phyloP scores from a whole-genome alignment of 495 filamentous ascomycete species.

The Podospora pseudoanserina region DNA sequence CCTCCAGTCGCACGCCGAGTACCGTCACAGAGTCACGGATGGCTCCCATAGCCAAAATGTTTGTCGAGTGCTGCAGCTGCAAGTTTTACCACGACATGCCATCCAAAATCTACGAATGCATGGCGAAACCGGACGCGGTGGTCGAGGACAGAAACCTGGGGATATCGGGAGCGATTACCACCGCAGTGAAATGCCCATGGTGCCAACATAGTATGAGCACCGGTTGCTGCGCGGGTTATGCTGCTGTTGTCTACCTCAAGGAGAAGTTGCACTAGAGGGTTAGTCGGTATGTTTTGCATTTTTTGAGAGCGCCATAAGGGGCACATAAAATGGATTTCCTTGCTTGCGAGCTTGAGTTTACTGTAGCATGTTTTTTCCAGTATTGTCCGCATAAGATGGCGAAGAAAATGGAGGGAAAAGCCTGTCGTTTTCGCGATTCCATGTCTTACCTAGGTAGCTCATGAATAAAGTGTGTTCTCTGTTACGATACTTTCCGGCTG shows the following conservation, averaged over 20 bases:
- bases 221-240: constrained; percentile 69
- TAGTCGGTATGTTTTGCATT: background rate
- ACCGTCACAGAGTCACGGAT: constrained; percentile 14
- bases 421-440: constrained; percentile 2
- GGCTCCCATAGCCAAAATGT: constrained; percentile 62
- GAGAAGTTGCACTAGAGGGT: constrained; percentile 42
- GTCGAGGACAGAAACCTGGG: constrained; percentile 46
- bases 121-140: constrained; percentile 60
- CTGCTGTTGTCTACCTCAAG: constrained; percentile 63
- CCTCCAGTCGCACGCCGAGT: constrained; percentile 13
- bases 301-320: background rate
- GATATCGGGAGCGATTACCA: constrained; percentile 52
- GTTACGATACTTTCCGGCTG: background rate
- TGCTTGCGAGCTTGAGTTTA: background rate
- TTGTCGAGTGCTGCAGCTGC: constrained; percentile 79
- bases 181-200: constrained; percentile 69
- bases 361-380: background rate
- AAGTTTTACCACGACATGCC: constrained; percentile 80
- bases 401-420: background rate
- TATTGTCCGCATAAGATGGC: background rate
- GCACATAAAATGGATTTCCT: background rate
- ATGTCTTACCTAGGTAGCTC: background rate
- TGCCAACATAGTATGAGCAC: constrained; percentile 72
- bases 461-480: background rate
- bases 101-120: constrained; percentile 67